Evolutionary conservation across 1,139 yeast genomes (phyloP), one percentile per base, ranked within the genome.

Genomic region (Yarrowia galli): DNA sequence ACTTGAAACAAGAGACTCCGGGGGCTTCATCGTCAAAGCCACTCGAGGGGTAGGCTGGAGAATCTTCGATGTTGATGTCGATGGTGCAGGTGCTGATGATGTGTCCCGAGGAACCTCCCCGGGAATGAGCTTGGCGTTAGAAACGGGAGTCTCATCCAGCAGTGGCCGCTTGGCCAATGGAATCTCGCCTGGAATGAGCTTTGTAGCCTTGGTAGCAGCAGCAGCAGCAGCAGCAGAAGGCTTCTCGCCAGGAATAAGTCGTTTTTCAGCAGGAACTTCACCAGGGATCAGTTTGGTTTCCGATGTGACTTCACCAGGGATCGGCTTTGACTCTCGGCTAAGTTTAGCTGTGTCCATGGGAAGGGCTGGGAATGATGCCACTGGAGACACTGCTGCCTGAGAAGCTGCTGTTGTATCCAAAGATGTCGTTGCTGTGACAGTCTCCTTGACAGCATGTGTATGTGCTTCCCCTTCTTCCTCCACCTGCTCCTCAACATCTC

Each of bases 1-100:
- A 20, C 40, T 49, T 13, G 56, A 49, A 22, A 53, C 43, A 8
- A 53, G 60, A 2, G 63, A 56, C 25, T 56, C 63, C 25, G 63
- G 63, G 12, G 63, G 63, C 18, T 40, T 56, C 63, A 56, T 25
- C 1, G 48, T n/a, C 9, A 42, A n/a, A 16, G 63, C 35, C 16
- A n/a, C 20, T 16, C 60, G 60, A 23, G 60, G 60, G 5, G 45
- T 25, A 1, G 60, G 60, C 10, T 54, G 60, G 12, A 28, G 60
- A 13, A 54, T 38, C n/a, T n/a, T 23, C 5, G 18, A 16, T 12
- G 53, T 20, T 4, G 43, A 36, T 20, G 58, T 13, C 7, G 25
- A 15, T 6, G 32, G 32, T 28, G 32, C 32, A 7, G 32, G 32
- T 3, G 32, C 32, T 28, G 32, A 28, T 15, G 42, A 32, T 8